These are phyloP conservation scores for Vitis labrusca DNA, from an alignment of 164 flowering plant genomes.

Conservation along the genomic window DNA sequence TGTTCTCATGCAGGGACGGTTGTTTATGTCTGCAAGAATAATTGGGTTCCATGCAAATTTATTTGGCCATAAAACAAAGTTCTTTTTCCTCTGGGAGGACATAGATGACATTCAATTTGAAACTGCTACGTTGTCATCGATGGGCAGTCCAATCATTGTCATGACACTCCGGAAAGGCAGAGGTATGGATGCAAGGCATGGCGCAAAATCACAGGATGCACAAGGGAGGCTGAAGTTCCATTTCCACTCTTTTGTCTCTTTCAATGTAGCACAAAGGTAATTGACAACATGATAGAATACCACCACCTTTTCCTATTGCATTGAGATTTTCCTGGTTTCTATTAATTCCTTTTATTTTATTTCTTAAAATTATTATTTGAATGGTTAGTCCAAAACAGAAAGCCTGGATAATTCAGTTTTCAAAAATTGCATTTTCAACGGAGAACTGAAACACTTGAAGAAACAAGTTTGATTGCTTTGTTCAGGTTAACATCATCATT, in stretches of 20 bases:
- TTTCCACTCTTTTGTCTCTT: slow-evolving; percentile 95
- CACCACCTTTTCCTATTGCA: too few species aligned
- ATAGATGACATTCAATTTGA: slow-evolving; percentile 82
- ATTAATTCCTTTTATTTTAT: too few species aligned
- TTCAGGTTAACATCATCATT: too few species aligned
- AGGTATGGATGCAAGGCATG: slow-evolving; percentile 90
- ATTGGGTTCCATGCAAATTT: slow-evolving; percentile 88
- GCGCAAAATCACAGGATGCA: slow-evolving; percentile 80
- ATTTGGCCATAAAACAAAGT: slow-evolving; percentile 88
- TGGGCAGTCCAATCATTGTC: slow-evolving; percentile 87
- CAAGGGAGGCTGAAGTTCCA: slow-evolving; percentile 92
- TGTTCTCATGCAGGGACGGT: slow-evolving; percentile 74
- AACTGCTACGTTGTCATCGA: slow-evolving; percentile 77
- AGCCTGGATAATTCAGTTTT: too few species aligned
- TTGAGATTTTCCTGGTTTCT: too few species aligned
- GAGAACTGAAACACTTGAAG: too few species aligned
- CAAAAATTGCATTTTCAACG: too few species aligned
- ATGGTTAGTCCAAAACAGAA: too few species aligned
- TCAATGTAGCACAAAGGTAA: slow-evolving; percentile 79
- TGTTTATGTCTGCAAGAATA: slow-evolving; percentile 86
- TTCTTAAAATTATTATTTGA: too few species aligned
- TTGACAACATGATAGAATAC: not conserved
- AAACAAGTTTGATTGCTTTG: too few species aligned
- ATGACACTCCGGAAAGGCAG: slow-evolving; percentile 75
- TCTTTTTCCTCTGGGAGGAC: slow-evolving; percentile 97